Percentiles rank a stretch among this genome's conserved stretches.
Evolutionary conservation across 331 rosid species (phyloP).

Genomic region (Pyrus hybrid): DNA sequence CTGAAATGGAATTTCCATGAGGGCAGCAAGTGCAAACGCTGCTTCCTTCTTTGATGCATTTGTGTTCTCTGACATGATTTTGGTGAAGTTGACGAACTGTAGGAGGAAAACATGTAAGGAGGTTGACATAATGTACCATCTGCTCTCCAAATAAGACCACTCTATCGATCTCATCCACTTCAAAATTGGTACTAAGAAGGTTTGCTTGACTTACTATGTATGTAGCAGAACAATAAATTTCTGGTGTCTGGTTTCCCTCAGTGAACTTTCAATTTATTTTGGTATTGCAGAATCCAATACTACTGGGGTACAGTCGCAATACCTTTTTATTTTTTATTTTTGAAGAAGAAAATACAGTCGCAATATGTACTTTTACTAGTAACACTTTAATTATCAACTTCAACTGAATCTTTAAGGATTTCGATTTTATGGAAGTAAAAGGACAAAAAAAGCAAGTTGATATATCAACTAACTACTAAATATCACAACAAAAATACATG

Average conservation of each 20-base stretch:
- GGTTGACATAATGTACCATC: not conserved
- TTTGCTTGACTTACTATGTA: not conserved
- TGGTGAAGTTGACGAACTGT: conserved; percentile 93
- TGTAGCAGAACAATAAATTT: not conserved
- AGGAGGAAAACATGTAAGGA: not conserved
- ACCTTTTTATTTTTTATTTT: not conserved
- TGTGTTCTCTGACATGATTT: conserved; percentile 76
- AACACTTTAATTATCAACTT: not conserved
- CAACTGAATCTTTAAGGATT: not conserved
- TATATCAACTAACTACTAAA: not conserved
- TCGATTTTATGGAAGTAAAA: not conserved
- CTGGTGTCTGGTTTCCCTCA: not conserved
- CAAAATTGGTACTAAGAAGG: not conserved
- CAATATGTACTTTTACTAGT: not conserved
- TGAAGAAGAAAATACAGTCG: not conserved
- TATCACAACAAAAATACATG: not conserved
- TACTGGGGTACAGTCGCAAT: not conserved
- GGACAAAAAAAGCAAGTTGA: not conserved
- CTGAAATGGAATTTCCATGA: conserved; percentile 94
- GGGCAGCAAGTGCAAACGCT: conserved; percentile 89
- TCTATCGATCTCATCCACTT: not conserved
- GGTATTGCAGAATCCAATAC: not conserved
- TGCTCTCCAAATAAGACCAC: not conserved
- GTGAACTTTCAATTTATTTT: not conserved
- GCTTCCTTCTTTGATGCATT: conserved; percentile 76